Evolutionary conservation across 1,139 yeast genomes (phyloP), one percentile per base, ranked within the genome.

Genomic region (Yamadazyma trypodendri): DNA sequence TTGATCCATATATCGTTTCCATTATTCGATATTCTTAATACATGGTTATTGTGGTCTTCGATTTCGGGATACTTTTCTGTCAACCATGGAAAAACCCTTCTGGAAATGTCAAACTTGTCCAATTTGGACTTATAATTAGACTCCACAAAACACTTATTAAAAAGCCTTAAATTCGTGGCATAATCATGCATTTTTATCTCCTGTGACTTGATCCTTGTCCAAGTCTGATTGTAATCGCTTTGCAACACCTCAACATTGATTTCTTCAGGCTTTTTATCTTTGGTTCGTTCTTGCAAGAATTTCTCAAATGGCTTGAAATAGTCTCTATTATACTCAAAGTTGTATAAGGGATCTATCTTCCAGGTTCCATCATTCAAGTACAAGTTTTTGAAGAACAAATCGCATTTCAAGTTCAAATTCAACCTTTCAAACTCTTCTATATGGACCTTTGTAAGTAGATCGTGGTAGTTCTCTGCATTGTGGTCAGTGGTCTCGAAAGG

Each of bases 81-180:
- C 23, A 61, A 41, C 58, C 64, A 61, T 1, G 68, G 65, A 12
- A 48, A 21, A 31, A 42, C 40, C 42, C 45, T 36, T 32, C 44
- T 27, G 35, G 47, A 39, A 27, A 62, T n/a, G 43, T 50, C 43
- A 43, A 37, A 27, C 36, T 43, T 28, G 38, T 38, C 32, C 23
- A 41, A 37, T 32, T 30, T 48, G 39, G 22, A 54, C 46, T 5
- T 46, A 46, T 28, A 16, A 12, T 38, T 37, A 12, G 16, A 3
- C n/a, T 49, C 46, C 24, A 72, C 42, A 44, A 50, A 75, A 45
- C 81, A 75, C 36, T 63, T 59, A 34, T 70, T 64, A 44, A 61
- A 75, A 2, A 72, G 57, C 37, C 68, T 60, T 28, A 74, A 41
- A 46, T 69, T 72, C 10, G 72, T 43, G 14, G 72, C 49, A 38